These are phyloP conservation scores for Fragaria ananassa DNA, from an alignment of 306 rosid genomes.

Conservation along the genomic window DNA sequence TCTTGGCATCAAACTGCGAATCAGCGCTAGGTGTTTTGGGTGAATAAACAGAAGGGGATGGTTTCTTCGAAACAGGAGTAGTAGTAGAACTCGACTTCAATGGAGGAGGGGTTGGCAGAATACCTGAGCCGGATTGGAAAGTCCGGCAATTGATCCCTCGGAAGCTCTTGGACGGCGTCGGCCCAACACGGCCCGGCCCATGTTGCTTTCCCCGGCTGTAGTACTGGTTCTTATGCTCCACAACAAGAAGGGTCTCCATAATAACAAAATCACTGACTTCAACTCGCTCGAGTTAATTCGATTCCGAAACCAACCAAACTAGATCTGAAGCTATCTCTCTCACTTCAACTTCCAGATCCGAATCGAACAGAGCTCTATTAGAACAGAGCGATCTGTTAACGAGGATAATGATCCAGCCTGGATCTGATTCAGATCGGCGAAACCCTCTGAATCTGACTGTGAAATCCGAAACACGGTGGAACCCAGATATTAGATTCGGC, in stretches of 20 bases:
- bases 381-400: background rate
- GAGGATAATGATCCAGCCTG: conserved; percentile 5
- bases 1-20: background rate
- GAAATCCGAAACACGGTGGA: background rate
- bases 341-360: conserved; percentile 17
- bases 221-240: conserved; percentile 69
- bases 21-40: conserved; percentile 37
- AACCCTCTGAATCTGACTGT: conserved; percentile 18
- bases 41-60: conserved; percentile 23
- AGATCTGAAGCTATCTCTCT: conserved; percentile 22
- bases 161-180: conserved; percentile 46
- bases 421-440: conserved; percentile 36
- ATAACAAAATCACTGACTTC: conserved; percentile 15
- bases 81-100: conserved; percentile 33
- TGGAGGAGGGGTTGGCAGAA: conserved; percentile 59
- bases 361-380: conserved; percentile 22
- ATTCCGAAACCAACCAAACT: conserved; percentile 16
- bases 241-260: conserved; percentile 80
- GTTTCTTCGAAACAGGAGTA: conserved; percentile 38
- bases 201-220: conserved; percentile 41
- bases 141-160: conserved; percentile 65
- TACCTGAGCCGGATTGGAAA: conserved; percentile 63
- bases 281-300: background rate
- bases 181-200: conserved; percentile 42
- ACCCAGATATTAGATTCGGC: background rate